Evolutionary conservation across 768 basidiomycete species (phyloP).

Genomic region (Auricularia auricula-judae): DNA sequence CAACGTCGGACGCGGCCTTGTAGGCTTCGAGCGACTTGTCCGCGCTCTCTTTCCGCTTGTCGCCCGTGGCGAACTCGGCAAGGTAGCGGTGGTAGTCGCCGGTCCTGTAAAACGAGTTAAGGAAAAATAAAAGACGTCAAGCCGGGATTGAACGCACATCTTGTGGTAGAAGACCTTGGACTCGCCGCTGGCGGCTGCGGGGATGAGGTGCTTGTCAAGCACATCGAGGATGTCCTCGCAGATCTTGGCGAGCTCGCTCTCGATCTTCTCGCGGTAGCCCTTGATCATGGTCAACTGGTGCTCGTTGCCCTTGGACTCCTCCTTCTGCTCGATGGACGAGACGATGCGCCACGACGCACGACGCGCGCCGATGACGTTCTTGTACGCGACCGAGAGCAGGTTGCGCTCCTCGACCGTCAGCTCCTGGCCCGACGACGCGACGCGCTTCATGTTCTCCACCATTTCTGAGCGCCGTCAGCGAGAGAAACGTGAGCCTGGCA

Average conservation of each 20-base stretch:
- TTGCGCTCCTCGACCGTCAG: slow-evolving; percentile 81
- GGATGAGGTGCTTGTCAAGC: slow-evolving; percentile 51
- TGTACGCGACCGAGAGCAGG: slow-evolving; percentile 81
- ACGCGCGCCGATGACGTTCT: slow-evolving; percentile 79
- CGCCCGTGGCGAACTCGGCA: slow-evolving; percentile 70
- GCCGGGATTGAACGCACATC: slow-evolving; percentile 29
- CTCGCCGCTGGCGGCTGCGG: slow-evolving; percentile 60
- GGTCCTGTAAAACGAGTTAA: slow-evolving; percentile 20
- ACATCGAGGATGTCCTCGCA: slow-evolving; percentile 73
- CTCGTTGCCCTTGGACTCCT: slow-evolving; percentile 33
- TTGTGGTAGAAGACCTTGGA: slow-evolving; percentile 86
- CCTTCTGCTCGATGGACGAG: slow-evolving; percentile 35
- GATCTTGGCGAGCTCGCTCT: slow-evolving; percentile 61
- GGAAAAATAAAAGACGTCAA: not conserved
- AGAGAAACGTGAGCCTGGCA: not conserved
- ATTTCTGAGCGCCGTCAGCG: slow-evolving; percentile 48
- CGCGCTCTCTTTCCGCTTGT: slow-evolving; percentile 56
- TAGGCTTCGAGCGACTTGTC: slow-evolving; percentile 74
- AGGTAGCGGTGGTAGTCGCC: slow-evolving; percentile 90
- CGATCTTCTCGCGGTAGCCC: slow-evolving; percentile 62
- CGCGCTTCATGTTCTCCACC: slow-evolving; percentile 64
- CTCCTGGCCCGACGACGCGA: slow-evolving; percentile 53
- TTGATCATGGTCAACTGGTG: slow-evolving; percentile 57
- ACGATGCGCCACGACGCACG: slow-evolving; percentile 80
- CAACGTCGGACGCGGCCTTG: slow-evolving; percentile 79